These are phyloP conservation scores for Prunus kanzakura DNA, from an alignment of 306 rosid species.

Conservation along the genomic window DNA sequence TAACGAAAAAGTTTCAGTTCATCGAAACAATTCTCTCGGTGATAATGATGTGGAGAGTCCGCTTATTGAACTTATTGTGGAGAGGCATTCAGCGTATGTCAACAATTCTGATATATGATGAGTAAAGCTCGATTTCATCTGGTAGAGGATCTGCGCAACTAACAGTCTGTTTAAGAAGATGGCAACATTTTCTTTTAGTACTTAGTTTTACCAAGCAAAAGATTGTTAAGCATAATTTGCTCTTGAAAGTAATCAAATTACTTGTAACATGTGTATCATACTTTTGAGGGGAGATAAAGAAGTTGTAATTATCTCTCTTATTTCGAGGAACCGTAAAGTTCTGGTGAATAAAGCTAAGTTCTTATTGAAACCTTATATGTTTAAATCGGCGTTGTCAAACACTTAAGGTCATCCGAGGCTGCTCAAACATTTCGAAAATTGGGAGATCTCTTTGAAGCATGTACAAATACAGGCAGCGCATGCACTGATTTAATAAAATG, in stretches of 20 bases:
- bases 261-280: neutral
- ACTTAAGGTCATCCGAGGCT: no score
- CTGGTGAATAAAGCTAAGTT: neutral
- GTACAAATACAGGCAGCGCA: neutral
- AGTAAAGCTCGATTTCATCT: neutral
- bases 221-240: neutral
- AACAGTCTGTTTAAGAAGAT: neutral
- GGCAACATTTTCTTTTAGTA: neutral
- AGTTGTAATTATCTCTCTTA: neutral
- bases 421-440: neutral
- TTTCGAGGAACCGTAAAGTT: neutral
- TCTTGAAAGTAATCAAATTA: neutral
- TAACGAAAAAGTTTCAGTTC: constrained; percentile 50
- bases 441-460: neutral
- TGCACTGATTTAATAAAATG: no score
- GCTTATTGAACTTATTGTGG: constrained; percentile 60
- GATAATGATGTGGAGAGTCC: constrained; percentile 68
- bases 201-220: neutral
- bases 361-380: neutral
- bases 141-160: neutral
- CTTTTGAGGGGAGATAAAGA: neutral
- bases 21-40: constrained; percentile 40
- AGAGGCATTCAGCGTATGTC: constrained; percentile 52
- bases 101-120: constrained; percentile 30
- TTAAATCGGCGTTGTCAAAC: no score